Evolutionary conservation across 2,329 filamentous ascomycete species (phyloP), one percentile per base, ranked within the genome.

Genomic region (Diaporthe vexans): DNA sequence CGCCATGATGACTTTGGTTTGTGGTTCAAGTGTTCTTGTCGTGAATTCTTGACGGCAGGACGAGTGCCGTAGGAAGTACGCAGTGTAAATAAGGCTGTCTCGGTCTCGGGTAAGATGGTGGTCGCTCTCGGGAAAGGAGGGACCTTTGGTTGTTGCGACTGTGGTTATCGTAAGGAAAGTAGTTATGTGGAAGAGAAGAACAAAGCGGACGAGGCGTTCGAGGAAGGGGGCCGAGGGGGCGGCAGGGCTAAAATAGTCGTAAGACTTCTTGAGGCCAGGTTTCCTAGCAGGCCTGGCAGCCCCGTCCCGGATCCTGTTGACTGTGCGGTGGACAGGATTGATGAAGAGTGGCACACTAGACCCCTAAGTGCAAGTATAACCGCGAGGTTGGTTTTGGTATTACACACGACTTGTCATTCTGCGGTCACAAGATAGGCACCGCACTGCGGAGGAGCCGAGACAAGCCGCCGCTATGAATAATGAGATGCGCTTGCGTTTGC

Each of bases 321-420:
- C 63, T 43, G 57, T 52, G 57, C 54, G 37, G 51, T 63, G 70
- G 70, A 61, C 51, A 40, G 54, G 46, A 72, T 48, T 33, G 46
- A 56, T 40, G 70, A 54, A 43, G 56, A 72, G 70, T 43, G 57
- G 59, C 46, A 77, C 70, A 77, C 87, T 89, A 88, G 86, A 86
- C 88, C 87, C 86, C 86, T 89, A 89, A 89, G 87, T 87, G 87
- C 87, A 89, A 86, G 86, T 89, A 81, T 81, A 85, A 82, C 83
- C 85, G 85, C 51, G 68, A 72, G 13, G 56, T 51, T 51, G 69
- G 52, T 56, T 57, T 51, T 65, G 69, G 73, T 70, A 65, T 63
- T 70, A 67, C 70, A 65, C 52, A 61, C 46, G 59, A 73, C 65
- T 24, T 43, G 74, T 71, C 74, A 73, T 68, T 68, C 54, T 37